Conservation (phyloP, 306 rosid genomes). For the Cyclanthera cordifolia region DNA sequence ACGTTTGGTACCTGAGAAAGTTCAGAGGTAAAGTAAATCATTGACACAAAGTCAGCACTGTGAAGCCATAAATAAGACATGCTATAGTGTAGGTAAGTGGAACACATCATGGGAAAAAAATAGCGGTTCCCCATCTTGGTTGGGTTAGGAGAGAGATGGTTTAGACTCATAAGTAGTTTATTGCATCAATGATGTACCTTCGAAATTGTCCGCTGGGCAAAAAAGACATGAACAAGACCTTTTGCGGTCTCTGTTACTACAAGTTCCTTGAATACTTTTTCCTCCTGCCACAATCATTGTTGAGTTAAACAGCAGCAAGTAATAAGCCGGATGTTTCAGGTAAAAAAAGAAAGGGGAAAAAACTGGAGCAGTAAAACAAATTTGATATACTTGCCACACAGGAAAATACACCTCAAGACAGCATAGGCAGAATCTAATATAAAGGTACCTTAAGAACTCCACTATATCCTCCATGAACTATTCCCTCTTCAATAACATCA, state of each 20-base stretch:
- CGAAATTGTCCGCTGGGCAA: slow-evolving; percentile 70
- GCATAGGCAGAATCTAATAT: neutral
- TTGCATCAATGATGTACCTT: slow-evolving; percentile 46
- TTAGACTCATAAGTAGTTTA: slow-evolving; percentile 8
- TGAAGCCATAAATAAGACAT: neutral
- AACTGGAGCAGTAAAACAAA: neutral
- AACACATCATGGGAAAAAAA: slow-evolving; percentile 6
- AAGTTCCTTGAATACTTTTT: slow-evolving; percentile 52
- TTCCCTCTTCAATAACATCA: slow-evolving; percentile 77
- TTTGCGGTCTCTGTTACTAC: slow-evolving; percentile 63
- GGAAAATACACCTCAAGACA: slow-evolving; percentile 1
- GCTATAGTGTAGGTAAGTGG: neutral
- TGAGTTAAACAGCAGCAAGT: slow-evolving; percentile 7
- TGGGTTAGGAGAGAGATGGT: neutral
- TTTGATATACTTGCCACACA: slow-evolving; percentile 12
- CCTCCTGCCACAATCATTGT: slow-evolving; percentile 50
- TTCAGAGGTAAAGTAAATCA: slow-evolving; percentile 11
- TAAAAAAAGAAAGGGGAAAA: too few species aligned
- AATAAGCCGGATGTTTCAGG: slow-evolving; percentile 15
- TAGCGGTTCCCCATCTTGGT: neutral
- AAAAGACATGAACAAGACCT: slow-evolving; percentile 79
- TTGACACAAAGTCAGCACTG: neutral
- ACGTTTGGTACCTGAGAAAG: slow-evolving; percentile 73
- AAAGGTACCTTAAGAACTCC: slow-evolving; percentile 69
- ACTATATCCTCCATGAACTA: slow-evolving; percentile 88